Evolutionary conservation across 2,329 filamentous ascomycete species (phyloP).

Genomic region (Exophiala xenobiotica): DNA sequence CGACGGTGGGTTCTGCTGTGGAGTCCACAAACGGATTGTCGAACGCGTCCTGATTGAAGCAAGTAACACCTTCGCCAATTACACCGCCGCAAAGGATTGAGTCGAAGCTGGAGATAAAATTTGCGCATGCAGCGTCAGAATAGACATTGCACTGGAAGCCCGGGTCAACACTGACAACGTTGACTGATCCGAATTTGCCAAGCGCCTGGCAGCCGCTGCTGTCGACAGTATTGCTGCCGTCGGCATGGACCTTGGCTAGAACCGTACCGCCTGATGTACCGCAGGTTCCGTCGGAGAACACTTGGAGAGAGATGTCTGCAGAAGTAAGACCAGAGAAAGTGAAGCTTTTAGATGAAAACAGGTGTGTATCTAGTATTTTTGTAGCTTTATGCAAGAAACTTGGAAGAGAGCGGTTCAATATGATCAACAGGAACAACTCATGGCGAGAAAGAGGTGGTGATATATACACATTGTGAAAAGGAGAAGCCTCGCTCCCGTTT

Average conservation of each 20-base stretch:
- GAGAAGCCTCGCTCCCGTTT: no score
- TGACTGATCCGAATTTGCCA: conserved; percentile 6
- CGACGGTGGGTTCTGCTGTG: no score
- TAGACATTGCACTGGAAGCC: conserved; percentile 9
- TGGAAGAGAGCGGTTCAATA: no score
- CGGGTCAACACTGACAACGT: conserved; percentile 5
- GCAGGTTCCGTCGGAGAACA: conserved; percentile 5
- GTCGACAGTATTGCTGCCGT: not conserved
- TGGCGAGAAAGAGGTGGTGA: no score
- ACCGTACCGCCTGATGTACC: not conserved
- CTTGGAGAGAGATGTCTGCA: conserved; percentile 14
- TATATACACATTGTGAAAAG: no score
- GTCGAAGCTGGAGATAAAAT: not conserved
- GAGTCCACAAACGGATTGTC: conserved; percentile 11
- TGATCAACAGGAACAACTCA: no score
- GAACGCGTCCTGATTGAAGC: conserved; percentile 8
- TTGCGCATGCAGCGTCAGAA: not conserved
- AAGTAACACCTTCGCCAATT: conserved; percentile 1
- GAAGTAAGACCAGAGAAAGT: not conserved
- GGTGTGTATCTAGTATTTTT: no score
- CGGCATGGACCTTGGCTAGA: not conserved
- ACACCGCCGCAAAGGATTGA: not conserved
- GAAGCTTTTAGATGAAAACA: no score
- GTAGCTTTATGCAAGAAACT: no score
- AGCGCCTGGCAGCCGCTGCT: conserved; percentile 3